phyloP scores from a whole-genome alignment of 176 grass and related monocot species.

The Oryza brachyantha region DNA sequence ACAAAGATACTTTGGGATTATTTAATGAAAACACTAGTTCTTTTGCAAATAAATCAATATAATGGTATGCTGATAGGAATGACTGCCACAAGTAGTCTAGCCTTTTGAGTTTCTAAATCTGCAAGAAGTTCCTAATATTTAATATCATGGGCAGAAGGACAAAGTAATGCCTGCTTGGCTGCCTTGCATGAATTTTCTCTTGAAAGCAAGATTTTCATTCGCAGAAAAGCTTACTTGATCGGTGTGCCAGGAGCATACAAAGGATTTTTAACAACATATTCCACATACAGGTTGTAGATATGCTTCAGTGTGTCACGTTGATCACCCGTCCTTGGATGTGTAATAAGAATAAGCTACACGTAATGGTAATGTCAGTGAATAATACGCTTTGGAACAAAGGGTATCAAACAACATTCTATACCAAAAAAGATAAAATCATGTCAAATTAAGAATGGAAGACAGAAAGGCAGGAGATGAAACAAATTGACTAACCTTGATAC shows the following conservation, averaged over 20 bases:
- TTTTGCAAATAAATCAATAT: neutral
- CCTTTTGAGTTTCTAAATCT: neutral
- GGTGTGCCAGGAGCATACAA: constrained; percentile 67
- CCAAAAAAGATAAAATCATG: neutral
- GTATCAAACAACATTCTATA: constrained; percentile 1
- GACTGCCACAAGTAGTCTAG: neutral
- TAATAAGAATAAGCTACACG: constrained; percentile 87
- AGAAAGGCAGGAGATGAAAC: neutral
- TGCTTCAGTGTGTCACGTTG: constrained; percentile 82
- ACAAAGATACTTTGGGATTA: neutral
- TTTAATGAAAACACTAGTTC: neutral
- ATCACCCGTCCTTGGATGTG: constrained; percentile 88
- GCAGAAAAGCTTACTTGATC: constrained; percentile 60
- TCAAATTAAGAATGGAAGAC: neutral
- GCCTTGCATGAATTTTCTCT: neutral
- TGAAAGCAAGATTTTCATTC: neutral
- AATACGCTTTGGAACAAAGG: neutral
- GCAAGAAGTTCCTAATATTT: neutral
- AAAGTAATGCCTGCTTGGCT: neutral
- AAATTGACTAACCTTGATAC: constrained; percentile 67
- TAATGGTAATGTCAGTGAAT: constrained; percentile 12
- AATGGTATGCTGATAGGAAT: neutral
- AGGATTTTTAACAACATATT: constrained; percentile 98
- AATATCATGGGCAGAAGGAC: neutral
- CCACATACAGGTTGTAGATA: constrained; percentile 92